Base-by-base conservation (phyloP, 768 basidiomycete genomes). In the Fistulinella prunicolor region DNA sequence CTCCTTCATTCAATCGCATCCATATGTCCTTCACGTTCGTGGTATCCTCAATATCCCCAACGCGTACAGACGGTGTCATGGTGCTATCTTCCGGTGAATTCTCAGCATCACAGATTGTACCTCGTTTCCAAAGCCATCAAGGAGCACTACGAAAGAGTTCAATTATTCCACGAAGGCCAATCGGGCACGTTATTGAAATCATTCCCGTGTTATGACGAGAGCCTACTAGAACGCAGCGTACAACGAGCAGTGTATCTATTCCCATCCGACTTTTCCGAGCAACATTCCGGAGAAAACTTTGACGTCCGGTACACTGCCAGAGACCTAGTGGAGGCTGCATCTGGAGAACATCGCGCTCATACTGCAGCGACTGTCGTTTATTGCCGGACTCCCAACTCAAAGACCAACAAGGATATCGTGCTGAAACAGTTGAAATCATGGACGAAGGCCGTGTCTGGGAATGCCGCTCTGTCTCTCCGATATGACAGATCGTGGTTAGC, bases 1-100 rank as follows among this genome's bases (percentile, higher is more conserved):
- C 55, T 73, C 32, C 55, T 78, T 14, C 47, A 49, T 14, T 44
- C 55, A 21, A 73, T 78, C 29, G 50, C 53, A 21, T 43, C 53
- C 9, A 49, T 77, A 14, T 65, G 63, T 12, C 70, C 76, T 0
- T n/a, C 14, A 6, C 56, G 73, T 6, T 26, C 45, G 6, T 77
- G 65, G 51, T 73, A 75, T 55, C 76, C 76, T 0, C 6, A 26
- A 3, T 66, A 72, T 44, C 57, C 69, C 21, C 50, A 42, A 2
- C 54, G 54, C n/a, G 77, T 75, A 73, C 69, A 77, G 46, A 61
- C 54, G 3, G 66, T 74, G 1, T 17, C 54, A 13, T 56, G 73
- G 74, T 29, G 16, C 14, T 19, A 44, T 20, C 42, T 57, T 49
- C 38, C 52, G 16, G 5, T 60, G 6, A 38, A 52, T 17, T 57